phyloP scores from a whole-genome alignment of 2,329 filamentous ascomycete genomes.

The Xylariaceae sp. region DNA sequence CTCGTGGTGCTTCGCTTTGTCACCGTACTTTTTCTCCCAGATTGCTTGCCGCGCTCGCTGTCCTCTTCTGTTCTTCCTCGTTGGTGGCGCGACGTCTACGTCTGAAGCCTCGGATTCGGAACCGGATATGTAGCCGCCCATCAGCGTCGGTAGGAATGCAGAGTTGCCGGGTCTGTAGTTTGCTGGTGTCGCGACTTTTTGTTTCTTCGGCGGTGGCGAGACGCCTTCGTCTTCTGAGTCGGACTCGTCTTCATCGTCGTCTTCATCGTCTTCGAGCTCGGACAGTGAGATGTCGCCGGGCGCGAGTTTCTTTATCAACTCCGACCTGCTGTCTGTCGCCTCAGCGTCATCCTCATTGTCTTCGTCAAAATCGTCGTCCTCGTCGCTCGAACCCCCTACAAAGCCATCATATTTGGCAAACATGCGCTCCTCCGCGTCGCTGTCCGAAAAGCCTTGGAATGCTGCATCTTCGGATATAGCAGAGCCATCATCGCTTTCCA shows the following conservation, averaged over 20 bases:
- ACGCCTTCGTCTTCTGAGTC: slow-evolving; percentile 25
- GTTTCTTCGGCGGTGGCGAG: slow-evolving; percentile 32
- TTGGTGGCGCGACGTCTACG: slow-evolving; percentile 56
- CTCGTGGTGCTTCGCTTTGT: slow-evolving; percentile 62
- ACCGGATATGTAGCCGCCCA: slow-evolving; percentile 77
- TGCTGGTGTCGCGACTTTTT: slow-evolving; percentile 22
- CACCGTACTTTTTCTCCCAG: slow-evolving; percentile 77
- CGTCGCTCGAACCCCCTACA: slow-evolving; percentile 44
- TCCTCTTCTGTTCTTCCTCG: slow-evolving; percentile 71
- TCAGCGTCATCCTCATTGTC: slow-evolving; percentile 29
- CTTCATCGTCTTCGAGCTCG: slow-evolving; percentile 27
- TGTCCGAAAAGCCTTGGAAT: slow-evolving; percentile 29
- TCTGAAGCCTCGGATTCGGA: slow-evolving; percentile 66
- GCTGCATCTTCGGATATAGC: slow-evolving; percentile 18
- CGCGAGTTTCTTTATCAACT: slow-evolving; percentile 19
- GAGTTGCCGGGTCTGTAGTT: slow-evolving; percentile 39
- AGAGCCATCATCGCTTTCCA: slow-evolving; percentile 23
- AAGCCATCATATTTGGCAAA: slow-evolving; percentile 46
- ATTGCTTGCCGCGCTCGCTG: slow-evolving; percentile 77
- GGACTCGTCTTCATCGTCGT: slow-evolving; percentile 15
- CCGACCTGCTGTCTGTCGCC: slow-evolving; percentile 24
- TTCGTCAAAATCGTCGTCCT: slow-evolving; percentile 38
- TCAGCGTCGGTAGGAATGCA: slow-evolving; percentile 71
- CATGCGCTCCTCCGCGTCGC: slow-evolving; percentile 36
- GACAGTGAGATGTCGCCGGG: slow-evolving; percentile 27